phyloP scores from a whole-genome alignment of 176 grass and related monocot genomes.

The Aegilops longissima region DNA sequence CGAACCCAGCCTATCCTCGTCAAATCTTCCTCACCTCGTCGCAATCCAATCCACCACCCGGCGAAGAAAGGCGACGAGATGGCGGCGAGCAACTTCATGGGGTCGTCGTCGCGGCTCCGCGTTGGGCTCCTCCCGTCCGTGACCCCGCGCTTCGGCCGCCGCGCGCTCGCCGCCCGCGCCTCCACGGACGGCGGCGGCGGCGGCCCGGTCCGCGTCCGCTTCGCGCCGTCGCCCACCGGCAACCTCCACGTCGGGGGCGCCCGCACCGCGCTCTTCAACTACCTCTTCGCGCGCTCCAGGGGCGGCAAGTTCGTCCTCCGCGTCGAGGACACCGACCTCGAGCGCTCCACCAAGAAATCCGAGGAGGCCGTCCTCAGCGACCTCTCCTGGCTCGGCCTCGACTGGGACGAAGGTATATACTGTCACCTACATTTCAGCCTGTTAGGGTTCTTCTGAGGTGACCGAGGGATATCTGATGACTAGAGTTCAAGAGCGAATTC shows the following conservation, averaged over 20 bases:
- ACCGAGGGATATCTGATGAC: neutral
- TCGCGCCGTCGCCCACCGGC: constrained; percentile 86
- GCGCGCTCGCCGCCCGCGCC: constrained; percentile 45
- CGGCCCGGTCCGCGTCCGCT: constrained; percentile 81
- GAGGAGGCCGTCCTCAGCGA: constrained; percentile 89
- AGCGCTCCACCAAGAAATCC: constrained; percentile 78
- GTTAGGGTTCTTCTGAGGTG: neutral
- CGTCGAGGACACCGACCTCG: constrained; percentile 91
- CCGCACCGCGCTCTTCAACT: constrained; percentile 90
- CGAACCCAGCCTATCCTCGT: neutral
- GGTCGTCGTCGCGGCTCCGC: constrained; percentile 56
- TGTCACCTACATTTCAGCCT: neutral
- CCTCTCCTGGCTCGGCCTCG: constrained; percentile 86
- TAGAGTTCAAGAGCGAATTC: neutral
- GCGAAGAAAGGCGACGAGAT: constrained; percentile 1
- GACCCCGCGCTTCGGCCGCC: neutral
- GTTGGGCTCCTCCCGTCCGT: constrained; percentile 48
- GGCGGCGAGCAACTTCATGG: constrained; percentile 43
- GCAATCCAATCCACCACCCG: neutral
- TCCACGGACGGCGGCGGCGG: constrained; percentile 4
- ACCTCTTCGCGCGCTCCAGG: constrained; percentile 86
- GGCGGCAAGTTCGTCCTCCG: constrained; percentile 77
- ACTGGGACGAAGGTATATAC: constrained; percentile 87
- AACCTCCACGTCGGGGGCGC: constrained; percentile 91
- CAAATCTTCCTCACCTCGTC: neutral